A percentile compares a stretch with the other conserved stretches of the same genome.
Conservation (phyloP, 139 green algal genomes). For the Chlamydomonas asymmetrica region DNA sequence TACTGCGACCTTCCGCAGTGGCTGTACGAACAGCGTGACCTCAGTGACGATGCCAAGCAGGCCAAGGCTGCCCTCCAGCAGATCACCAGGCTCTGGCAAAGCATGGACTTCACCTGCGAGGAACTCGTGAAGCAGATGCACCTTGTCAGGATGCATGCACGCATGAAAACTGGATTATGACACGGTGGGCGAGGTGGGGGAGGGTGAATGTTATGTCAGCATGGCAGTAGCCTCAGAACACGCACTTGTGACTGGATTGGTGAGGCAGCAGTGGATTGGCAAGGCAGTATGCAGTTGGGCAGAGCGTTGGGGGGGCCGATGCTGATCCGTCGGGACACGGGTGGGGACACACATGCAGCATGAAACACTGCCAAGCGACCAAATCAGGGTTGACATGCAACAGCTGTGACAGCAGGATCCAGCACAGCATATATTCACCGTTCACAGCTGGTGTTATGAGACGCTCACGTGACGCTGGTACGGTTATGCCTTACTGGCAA, state of each 20-base stretch:
- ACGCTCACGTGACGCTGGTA: background rate
- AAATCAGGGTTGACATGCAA: background rate
- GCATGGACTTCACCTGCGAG: slow-evolving; percentile 30
- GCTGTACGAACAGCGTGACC: slow-evolving; percentile 30
- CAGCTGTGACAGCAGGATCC: background rate
- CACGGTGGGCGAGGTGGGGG: background rate
- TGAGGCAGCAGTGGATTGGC: no score
- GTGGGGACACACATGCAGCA: no score
- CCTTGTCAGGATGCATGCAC: no score
- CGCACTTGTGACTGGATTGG: no score
- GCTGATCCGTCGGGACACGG: no score
- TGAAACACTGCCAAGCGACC: background rate
- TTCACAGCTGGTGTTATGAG: background rate
- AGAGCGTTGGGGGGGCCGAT: no score
- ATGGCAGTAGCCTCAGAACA: no score
- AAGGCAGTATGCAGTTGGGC: no score
- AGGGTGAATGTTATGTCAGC: background rate
- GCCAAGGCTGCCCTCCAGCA: slow-evolving; percentile 44
- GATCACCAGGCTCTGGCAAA: slow-evolving; percentile 20
- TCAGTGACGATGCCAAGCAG: slow-evolving; percentile 48
- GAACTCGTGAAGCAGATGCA: no score
- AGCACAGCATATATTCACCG: background rate
- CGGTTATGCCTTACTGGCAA: background rate
- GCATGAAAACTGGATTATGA: no score
- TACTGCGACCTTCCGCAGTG: slow-evolving; percentile 35